Evolutionary conservation across 345 rosid genomes (phyloP).

Genomic region (Camelina laxa): DNA sequence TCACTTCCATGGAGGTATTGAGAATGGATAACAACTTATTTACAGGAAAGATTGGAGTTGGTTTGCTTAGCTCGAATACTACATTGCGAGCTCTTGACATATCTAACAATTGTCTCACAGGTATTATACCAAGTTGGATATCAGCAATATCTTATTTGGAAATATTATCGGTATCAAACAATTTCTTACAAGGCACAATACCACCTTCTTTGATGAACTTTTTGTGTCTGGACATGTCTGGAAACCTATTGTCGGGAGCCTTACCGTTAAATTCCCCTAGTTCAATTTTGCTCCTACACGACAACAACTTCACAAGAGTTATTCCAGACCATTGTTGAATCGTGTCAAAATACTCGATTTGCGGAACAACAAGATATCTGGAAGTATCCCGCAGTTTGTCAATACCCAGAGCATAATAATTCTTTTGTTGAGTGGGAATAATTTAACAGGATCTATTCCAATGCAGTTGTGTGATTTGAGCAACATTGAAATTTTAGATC

Average conservation of each 20-base stretch:
- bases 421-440: neutral
- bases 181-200: neutral
- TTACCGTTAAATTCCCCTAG: neutral
- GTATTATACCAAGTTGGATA: conserved; percentile 16
- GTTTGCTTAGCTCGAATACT: neutral
- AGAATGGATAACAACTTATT: neutral
- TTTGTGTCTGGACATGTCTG: neutral
- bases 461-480: neutral
- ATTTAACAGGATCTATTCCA: conserved; percentile 4
- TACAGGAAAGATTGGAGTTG: neutral
- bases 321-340: neutral
- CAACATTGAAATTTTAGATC: neutral
- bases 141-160: neutral
- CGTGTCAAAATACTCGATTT: neutral
- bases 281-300: neutral
- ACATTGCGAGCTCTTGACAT: neutral
- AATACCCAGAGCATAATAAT: neutral
- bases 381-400: conserved; percentile 11
- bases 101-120: neutral
- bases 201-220: neutral
- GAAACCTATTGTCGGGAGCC: neutral
- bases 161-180: neutral
- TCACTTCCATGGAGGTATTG: neutral
- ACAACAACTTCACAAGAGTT: neutral
- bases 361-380: neutral